Conservation (phyloP, 2,329 filamentous ascomycete species). For the Microcera coccophila region DNA sequence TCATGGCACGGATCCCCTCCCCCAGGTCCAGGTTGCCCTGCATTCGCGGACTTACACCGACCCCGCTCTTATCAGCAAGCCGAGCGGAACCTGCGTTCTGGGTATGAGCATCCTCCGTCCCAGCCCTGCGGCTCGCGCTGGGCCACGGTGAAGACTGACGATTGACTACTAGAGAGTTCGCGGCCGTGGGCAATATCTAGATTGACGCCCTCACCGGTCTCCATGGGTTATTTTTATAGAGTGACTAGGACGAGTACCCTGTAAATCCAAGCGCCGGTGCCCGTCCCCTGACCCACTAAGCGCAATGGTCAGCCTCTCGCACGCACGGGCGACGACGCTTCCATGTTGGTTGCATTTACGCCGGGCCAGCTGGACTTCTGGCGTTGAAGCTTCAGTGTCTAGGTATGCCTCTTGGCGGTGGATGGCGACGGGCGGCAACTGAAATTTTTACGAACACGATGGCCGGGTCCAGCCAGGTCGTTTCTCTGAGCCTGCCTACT, state of each 20-base stretch:
- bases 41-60: no score
- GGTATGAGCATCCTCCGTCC: no score
- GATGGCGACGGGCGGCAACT: background rate
- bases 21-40: no score
- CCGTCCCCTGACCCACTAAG: slow-evolving; percentile 16
- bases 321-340: slow-evolving; percentile 20
- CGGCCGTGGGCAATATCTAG: no score
- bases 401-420: background rate
- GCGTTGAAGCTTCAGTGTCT: slow-evolving; percentile 6
- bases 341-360: slow-evolving; percentile 15
- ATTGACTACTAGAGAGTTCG: no score
- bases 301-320: slow-evolving; percentile 24
- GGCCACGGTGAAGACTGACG: no score
- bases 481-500: no score
- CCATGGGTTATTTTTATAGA: slow-evolving; percentile 26
- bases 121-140: no score
- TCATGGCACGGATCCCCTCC: slow-evolving; percentile 12
- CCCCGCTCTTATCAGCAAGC: no score
- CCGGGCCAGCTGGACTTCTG: slow-evolving; percentile 6
- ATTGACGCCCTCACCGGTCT: no score
- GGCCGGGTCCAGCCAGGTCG: no score
- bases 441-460: slow-evolving; percentile 3
- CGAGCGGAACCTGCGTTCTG: no score
- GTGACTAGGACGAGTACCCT: slow-evolving; percentile 19
- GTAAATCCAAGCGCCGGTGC: slow-evolving; percentile 19